A percentile compares a stretch with the other conserved stretches of the same genome.
Evolutionary conservation across 2,329 filamentous ascomycete species (phyloP).

Genomic region (Aspergillus neoniger): DNA sequence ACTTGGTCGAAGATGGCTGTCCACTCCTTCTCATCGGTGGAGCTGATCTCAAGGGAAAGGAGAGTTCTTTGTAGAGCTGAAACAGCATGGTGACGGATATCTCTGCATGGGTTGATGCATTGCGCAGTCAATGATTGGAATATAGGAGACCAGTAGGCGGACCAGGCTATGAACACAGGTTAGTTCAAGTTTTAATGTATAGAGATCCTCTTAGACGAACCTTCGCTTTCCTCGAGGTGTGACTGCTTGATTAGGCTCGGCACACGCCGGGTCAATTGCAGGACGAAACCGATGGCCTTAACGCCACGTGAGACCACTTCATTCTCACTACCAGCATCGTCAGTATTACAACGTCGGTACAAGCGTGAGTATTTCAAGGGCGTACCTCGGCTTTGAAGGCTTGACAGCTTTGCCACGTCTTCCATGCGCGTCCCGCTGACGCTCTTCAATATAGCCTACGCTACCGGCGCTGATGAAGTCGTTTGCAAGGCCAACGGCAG

Average conservation of each 20-base stretch:
- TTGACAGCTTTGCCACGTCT: constrained; percentile 56
- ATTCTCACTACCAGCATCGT: constrained; percentile 57
- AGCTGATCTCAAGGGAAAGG: constrained; percentile 79
- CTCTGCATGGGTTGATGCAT: constrained; percentile 90
- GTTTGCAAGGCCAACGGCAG: constrained; percentile 78
- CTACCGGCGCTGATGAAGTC: constrained; percentile 85
- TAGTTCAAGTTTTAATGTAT: constrained; percentile 5
- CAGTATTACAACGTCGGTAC: not conserved
- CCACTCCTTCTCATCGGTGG: constrained; percentile 87
- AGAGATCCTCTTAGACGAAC: constrained; percentile 46
- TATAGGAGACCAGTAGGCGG: constrained; percentile 95
- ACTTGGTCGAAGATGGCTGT: constrained; percentile 93
- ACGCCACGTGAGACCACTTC: constrained; percentile 74
- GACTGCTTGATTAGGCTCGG: constrained; percentile 88
- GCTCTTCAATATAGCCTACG: constrained; percentile 69
- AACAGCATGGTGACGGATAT: constrained; percentile 87
- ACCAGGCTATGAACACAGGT: constrained; percentile 68
- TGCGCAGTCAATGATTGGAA: constrained; percentile 86
- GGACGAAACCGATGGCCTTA: constrained; percentile 78
- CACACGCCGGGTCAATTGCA: constrained; percentile 77
- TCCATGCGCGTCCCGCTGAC: constrained; percentile 61
- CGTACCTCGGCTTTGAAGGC: constrained; percentile 58
- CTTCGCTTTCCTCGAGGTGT: constrained; percentile 83
- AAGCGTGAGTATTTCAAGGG: not conserved
- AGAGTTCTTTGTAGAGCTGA: constrained; percentile 81